Base-by-base conservation (phyloP, 192 early-diverging fungal species). In the Rhizophagus clarus region DNA sequence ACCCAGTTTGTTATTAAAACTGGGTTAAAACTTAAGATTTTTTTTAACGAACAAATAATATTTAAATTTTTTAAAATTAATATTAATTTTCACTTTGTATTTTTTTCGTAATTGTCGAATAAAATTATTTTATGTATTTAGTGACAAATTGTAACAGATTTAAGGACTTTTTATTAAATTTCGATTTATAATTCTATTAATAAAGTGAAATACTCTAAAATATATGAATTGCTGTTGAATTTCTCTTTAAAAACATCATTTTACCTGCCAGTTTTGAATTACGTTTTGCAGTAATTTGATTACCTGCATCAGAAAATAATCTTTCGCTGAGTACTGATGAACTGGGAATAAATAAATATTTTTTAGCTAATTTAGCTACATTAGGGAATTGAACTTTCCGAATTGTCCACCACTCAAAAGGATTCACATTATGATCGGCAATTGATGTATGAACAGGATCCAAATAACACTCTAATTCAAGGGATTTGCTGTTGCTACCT, bases 201-300 rank as follows among this genome's bases (percentile, higher is more conserved):
- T n/a, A n/a, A n/a, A n/a, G 17, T 51, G 14, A 51, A 51, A 51
- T 49, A 51, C 4, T 17, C 49, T 51, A 20, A 51, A 51, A 51
- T 15, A 51, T 51, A 51, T 51, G 49, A 51, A 66, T 66, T 66
- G 29, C 26, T 2, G 12, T 29, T 29, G 63, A 69, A 73, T 73
- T 73, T 51, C 47, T 69, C 12, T 73, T 73, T 20, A 73, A 49
- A 73, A 73, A 73, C 10, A 73, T 45, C n/a, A 72, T 73, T 51
- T 73, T 56, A 26, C 28, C n/a, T 10, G 2, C 71, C 14, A 45
- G 26, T 28, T 73, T 56, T n/a, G 71, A 47, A 73, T 73, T n/a
- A 49, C 45, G 1, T 47, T 73, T 73, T 24, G 24, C 47, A 29
- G 45, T 73, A 73, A 73, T 73, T 47, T 26, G n/a, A 10, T 73